Conservation (phyloP, 2,329 filamentous ascomycete species). For the Escovopsis sp. region DNA sequence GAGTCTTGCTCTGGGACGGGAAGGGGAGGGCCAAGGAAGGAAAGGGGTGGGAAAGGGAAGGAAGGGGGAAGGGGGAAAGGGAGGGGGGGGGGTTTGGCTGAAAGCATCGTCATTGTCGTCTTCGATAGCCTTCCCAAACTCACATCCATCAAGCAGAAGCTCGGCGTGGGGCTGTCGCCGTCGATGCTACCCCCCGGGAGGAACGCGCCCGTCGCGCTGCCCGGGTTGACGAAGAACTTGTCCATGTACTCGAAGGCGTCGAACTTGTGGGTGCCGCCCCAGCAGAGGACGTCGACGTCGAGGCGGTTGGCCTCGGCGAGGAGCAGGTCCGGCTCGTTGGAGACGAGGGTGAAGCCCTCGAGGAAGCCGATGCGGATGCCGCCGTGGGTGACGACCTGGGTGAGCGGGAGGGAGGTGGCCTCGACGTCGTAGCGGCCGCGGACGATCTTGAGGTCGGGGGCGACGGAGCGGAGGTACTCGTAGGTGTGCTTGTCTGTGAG, state of each 20-base stretch:
- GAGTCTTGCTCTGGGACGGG: too few species aligned
- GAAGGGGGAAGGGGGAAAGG: too few species aligned
- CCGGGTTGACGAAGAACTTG: constrained; percentile 59
- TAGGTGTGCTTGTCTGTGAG: constrained; percentile 67
- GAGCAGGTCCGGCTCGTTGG: constrained; percentile 49
- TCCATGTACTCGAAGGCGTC: constrained; percentile 61
- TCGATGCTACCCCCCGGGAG: constrained; percentile 41
- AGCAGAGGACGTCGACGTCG: constrained; percentile 54
- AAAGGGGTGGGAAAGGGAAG: neutral
- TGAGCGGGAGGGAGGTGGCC: constrained; percentile 47
- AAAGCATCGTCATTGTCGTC: too few species aligned
- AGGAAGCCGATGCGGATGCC: constrained; percentile 50
- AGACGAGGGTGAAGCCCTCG: constrained; percentile 53
- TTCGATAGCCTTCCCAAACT: constrained; percentile 23
- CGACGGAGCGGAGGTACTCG: constrained; percentile 62
- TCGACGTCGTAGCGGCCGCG: constrained; percentile 53
- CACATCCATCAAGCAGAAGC: constrained; percentile 97
- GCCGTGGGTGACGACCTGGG: constrained; percentile 51
- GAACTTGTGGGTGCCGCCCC: constrained; percentile 52
- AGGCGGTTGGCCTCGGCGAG: constrained; percentile 53
- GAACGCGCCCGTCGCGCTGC: constrained; percentile 49
- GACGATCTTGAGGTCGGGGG: constrained; percentile 57
- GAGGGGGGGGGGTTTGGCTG: too few species aligned
- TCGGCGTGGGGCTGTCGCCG: constrained; percentile 64
- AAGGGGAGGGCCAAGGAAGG: too few species aligned